A percentile compares a stretch with the other conserved stretches of the same genome.
These are phyloP conservation scores for Coniella lustricola DNA, from an alignment of 2,329 filamentous ascomycete genomes.

Conservation along the genomic window DNA sequence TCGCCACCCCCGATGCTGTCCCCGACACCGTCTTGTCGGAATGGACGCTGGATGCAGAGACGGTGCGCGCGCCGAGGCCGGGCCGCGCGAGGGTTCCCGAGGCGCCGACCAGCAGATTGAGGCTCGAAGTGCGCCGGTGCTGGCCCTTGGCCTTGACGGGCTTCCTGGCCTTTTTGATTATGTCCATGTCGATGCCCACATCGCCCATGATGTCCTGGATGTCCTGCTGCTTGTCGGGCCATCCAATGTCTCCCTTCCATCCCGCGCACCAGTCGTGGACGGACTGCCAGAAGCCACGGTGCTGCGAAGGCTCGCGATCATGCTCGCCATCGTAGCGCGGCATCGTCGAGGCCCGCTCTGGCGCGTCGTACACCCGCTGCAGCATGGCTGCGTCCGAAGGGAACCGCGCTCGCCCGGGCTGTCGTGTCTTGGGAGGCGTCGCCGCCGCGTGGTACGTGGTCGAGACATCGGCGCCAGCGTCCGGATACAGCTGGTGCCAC, in stretches of 20 bases:
- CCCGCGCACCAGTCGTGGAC: conserved; percentile 8
- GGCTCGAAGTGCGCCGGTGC: neutral
- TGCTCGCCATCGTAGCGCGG: conserved; percentile 1
- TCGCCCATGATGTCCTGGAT: conserved; percentile 12
- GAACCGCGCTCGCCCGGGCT: neutral
- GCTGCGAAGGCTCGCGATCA: conserved; percentile 6
- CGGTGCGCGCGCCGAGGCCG: conserved; percentile 5
- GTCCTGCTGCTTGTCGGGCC: conserved; percentile 10
- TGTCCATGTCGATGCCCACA: conserved; percentile 10
- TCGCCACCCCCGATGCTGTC: conserved; percentile 1
- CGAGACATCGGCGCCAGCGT: no score
- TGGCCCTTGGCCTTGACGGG: conserved; percentile 3
- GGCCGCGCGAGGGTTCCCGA: conserved; percentile 10
- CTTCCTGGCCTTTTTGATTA: conserved; percentile 6
- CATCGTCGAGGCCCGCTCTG: neutral
- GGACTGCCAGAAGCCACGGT: conserved; percentile 8
- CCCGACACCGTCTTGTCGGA: neutral
- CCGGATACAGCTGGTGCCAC: no score
- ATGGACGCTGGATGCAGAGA: neutral
- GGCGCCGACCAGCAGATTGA: neutral
- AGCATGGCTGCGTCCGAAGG: neutral
- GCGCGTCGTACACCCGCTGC: neutral
- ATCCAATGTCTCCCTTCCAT: conserved; percentile 10
- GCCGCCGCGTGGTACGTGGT: neutral
- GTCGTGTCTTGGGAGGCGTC: neutral